These are phyloP conservation scores for Leptographium radiaticola DNA, from an alignment of 2,329 filamentous ascomycete genomes.

Conservation along the genomic window DNA sequence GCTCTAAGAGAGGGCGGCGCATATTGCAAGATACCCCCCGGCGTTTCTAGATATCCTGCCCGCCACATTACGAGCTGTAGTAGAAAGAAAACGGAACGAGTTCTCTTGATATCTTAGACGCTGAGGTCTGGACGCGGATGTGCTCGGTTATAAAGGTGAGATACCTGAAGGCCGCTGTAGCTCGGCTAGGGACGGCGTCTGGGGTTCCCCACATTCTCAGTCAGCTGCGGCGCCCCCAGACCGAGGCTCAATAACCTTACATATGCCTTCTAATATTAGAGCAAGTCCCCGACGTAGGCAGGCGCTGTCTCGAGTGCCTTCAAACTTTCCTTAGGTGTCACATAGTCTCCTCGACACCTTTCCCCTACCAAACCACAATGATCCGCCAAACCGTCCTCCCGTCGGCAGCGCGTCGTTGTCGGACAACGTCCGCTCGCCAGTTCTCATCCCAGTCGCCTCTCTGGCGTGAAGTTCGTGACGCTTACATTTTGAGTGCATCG, in stretches of 20 bases:
- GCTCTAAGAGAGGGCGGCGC: no score
- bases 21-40: no score
- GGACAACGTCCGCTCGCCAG: slow-evolving; percentile 26
- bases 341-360: neutral
- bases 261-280: neutral
- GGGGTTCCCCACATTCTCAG: neutral
- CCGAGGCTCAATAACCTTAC: neutral
- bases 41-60: no score
- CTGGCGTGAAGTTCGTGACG: slow-evolving; percentile 59
- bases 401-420: slow-evolving; percentile 3
- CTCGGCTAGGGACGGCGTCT: neutral
- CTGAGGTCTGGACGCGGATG: no score
- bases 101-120: no score
- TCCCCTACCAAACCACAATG: slow-evolving; percentile 1
- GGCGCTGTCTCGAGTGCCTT: no score
- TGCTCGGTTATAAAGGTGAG: no score
- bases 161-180: neutral
- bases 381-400: slow-evolving; percentile 6
- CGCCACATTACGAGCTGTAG: no score
- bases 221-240: neutral
- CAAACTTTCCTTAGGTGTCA: no score
- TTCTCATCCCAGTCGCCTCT: slow-evolving; percentile 27
- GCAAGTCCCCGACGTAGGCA: no score
- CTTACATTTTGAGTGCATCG: slow-evolving; percentile 83
- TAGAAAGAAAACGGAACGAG: no score